phyloP scores from a whole-genome alignment of 2,329 filamentous ascomycete genomes.

The Cadophora sp. region DNA sequence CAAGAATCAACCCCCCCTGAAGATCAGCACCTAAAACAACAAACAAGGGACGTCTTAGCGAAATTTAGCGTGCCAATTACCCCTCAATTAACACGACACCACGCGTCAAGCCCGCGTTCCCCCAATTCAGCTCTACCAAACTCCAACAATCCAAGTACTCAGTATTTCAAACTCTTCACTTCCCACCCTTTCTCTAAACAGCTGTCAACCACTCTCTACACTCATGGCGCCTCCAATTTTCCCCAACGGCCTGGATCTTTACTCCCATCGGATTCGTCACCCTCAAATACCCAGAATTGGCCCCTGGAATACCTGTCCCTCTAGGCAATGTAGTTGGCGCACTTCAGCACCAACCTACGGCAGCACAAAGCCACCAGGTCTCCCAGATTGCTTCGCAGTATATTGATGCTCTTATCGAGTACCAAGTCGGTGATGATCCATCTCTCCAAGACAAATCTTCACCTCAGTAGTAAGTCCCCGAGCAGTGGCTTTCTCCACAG shows the following conservation, averaged over 20 bases:
- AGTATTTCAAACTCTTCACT: background rate
- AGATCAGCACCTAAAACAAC: constrained; percentile 1
- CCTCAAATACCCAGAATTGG: constrained; percentile 35
- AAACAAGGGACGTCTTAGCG: background rate
- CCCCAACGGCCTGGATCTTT: constrained; percentile 34
- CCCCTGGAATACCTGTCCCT: constrained; percentile 26
- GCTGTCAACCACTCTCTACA: background rate
- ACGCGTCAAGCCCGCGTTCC: background rate
- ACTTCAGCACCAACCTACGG: constrained; percentile 26
- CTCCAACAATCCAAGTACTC: background rate
- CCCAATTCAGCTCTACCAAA: background rate
- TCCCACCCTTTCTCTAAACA: background rate
- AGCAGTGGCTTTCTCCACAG: background rate
- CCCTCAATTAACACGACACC: constrained; percentile 7
- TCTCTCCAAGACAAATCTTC: constrained; percentile 30
- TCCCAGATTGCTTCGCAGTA: constrained; percentile 40
- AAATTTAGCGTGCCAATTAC: background rate
- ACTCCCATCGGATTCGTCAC: constrained; percentile 34
- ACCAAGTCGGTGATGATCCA: constrained; percentile 35
- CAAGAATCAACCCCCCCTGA: background rate
- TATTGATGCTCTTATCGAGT: constrained; percentile 35
- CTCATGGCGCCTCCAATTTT: constrained; percentile 35
- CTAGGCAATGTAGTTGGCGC: constrained; percentile 34
- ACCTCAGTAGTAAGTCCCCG: constrained; percentile 34
- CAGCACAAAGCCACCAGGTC: constrained; percentile 32